Evolutionary conservation across 495 filamentous ascomycete genomes (phyloP).

Genomic region (Aspergillus nidulans): DNA sequence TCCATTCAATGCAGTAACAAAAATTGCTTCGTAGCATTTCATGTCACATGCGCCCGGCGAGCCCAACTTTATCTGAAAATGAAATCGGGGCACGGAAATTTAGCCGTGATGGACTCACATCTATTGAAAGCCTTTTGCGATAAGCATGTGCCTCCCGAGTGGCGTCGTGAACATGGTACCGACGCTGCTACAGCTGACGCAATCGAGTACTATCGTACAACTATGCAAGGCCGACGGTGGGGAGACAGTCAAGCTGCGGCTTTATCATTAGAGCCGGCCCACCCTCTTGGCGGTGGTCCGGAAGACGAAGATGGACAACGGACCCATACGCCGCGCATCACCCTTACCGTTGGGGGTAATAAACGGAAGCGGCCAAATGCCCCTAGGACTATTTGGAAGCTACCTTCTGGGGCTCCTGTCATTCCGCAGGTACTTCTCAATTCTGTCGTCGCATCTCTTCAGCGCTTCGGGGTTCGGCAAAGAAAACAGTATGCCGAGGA

Average conservation of each 20-base stretch:
- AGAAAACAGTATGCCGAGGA: slow-evolving; percentile 88
- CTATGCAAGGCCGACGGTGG: slow-evolving; percentile 84
- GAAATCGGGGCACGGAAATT: slow-evolving; percentile 80
- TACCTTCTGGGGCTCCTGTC: slow-evolving; percentile 91
- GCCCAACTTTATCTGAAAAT: slow-evolving; percentile 90
- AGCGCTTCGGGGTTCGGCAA: slow-evolving; percentile 75
- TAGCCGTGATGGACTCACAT: slow-evolving; percentile 80
- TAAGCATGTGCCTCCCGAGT: slow-evolving; percentile 88
- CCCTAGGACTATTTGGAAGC: slow-evolving; percentile 78
- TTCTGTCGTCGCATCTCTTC: slow-evolving; percentile 71
- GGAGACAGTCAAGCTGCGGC: slow-evolving; percentile 85
- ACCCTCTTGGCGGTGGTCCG: slow-evolving; percentile 44
- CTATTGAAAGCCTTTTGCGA: slow-evolving; percentile 93
- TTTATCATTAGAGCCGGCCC: slow-evolving; percentile 66
- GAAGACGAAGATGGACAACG: slow-evolving; percentile 31
- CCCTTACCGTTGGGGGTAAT: slow-evolving; percentile 63
- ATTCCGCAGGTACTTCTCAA: slow-evolving; percentile 83
- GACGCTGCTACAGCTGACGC: slow-evolving; percentile 61
- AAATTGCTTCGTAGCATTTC: slow-evolving; percentile 94
- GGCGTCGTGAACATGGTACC: slow-evolving; percentile 79
- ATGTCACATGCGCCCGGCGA: slow-evolving; percentile 90
- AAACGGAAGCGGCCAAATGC: slow-evolving; percentile 65
- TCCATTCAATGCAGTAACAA: slow-evolving; percentile 99
- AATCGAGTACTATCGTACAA: slow-evolving; percentile 77
- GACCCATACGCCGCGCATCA: slow-evolving; percentile 43